phyloP scores from a whole-genome alignment of 148 eudicot species.

The Vaccinium corymbosum region DNA sequence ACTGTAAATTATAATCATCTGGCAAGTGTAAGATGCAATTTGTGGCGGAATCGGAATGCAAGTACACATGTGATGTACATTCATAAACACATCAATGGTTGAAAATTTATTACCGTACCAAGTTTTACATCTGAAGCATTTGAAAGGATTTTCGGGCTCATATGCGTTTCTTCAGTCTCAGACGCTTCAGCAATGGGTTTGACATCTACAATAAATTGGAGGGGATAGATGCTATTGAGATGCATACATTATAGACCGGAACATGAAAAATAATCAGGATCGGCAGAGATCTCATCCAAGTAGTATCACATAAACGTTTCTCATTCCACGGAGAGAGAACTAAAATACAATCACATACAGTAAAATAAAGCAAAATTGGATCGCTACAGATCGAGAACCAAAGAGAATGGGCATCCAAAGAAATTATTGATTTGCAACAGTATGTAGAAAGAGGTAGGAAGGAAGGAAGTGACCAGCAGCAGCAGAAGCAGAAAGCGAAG shows the following conservation, averaged over 20 bases:
- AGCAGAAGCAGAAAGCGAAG: constrained; percentile 18
- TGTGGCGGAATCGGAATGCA: neutral
- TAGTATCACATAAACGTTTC: neutral
- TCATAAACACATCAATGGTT: neutral
- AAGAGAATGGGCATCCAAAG: no score
- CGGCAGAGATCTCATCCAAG: neutral
- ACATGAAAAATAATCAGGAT: neutral
- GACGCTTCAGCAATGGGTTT: constrained; percentile 18
- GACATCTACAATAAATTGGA: constrained; percentile 5
- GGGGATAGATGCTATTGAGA: neutral
- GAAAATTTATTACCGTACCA: constrained; percentile 15
- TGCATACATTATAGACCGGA: neutral
- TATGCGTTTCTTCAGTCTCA: constrained; percentile 6
- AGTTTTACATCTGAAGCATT: constrained; percentile 15
- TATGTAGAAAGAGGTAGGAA: no score
- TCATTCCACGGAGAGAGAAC: neutral
- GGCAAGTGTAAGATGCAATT: constrained; percentile 4
- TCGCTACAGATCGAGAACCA: no score
- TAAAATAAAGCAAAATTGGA: neutral
- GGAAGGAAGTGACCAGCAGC: neutral
- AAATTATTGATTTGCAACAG: no score
- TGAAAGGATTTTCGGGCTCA: constrained; percentile 3
- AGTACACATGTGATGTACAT: neutral
- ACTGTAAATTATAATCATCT: constrained; percentile 13
- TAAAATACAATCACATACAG: neutral